Evolutionary conservation across 1,139 yeast genomes (phyloP).

Genomic region (Meyerozyma smithsonii): DNA sequence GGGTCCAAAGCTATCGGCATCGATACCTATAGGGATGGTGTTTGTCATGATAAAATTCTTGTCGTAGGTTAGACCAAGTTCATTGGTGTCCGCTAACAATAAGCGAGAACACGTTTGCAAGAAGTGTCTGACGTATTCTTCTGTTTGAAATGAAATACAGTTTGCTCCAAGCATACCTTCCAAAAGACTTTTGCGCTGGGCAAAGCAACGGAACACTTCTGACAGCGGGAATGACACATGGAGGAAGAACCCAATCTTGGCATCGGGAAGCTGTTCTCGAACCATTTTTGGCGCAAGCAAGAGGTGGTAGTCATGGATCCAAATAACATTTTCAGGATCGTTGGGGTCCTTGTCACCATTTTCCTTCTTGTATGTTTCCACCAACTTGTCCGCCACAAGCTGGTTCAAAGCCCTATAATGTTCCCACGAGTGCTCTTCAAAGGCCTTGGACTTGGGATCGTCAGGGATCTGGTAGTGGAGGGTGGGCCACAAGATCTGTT

Average conservation of each 20-base stretch:
- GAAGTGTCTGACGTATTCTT: conserved; percentile 91
- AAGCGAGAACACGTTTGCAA: conserved; percentile 84
- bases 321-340: conserved; percentile 51
- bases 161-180: conserved; percentile 89
- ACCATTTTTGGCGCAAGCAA: conserved; percentile 84
- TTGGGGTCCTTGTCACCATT: conserved; percentile 50
- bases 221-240: conserved; percentile 96
- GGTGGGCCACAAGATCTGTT: conserved; percentile 95
- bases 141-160: conserved; percentile 82
- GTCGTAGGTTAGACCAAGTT: conserved; percentile 65
- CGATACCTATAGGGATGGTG: conserved; percentile 83
- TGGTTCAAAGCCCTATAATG: conserved; percentile 75
- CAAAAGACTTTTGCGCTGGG: conserved; percentile 73
- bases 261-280: conserved; percentile 69
- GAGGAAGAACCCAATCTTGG: conserved; percentile 85
- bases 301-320: conserved; percentile 95
- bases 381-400: conserved; percentile 71
- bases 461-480: conserved; percentile 96
- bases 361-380: conserved; percentile 52
- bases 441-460: conserved; percentile 88
- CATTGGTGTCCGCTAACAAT: conserved; percentile 74
- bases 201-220: conserved; percentile 91
- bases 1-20: conserved; percentile 55
- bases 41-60: conserved; percentile 65
- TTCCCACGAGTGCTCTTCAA: conserved; percentile 93